phyloP scores from a whole-genome alignment of 768 basidiomycete species.

The Hydnomerulius pinastri region DNA sequence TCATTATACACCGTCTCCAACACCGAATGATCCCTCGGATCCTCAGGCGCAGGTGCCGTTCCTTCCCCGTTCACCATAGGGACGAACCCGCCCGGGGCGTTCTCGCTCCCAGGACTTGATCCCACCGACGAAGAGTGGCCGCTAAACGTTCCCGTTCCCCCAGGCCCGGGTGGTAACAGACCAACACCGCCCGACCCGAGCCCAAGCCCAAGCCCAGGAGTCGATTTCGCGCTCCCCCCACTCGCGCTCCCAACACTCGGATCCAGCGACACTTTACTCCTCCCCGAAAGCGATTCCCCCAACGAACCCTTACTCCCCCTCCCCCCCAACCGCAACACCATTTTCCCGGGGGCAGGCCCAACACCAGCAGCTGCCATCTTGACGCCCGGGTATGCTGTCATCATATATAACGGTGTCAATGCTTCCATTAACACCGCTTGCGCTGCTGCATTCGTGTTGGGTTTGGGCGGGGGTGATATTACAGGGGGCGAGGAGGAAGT shows the following conservation, averaged over 20 bases:
- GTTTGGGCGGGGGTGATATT: neutral
- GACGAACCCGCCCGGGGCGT: neutral
- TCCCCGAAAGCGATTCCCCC: neutral
- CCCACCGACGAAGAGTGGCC: neutral
- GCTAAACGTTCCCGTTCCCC: neutral
- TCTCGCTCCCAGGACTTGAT: neutral
- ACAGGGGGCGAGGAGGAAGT: neutral
- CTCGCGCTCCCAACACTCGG: neutral
- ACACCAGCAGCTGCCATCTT: neutral
- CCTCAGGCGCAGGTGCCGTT: slow-evolving; percentile 24
- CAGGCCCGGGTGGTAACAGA: no score
- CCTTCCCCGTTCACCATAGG: neutral
- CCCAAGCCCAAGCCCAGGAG: neutral
- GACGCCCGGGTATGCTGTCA: neutral
- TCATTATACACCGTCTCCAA: slow-evolving; percentile 66
- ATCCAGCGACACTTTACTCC: neutral
- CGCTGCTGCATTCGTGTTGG: slow-evolving; percentile 1
- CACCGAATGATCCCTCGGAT: slow-evolving; percentile 69
- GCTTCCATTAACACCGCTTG: slow-evolving; percentile 8
- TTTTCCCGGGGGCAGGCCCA: neutral
- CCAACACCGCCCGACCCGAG: no score
- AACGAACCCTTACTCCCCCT: neutral
- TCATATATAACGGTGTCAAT: neutral
- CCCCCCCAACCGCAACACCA: neutral
- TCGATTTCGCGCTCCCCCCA: neutral